Base-by-base conservation (phyloP, 1,284 basidiomycete genomes). In the Ustilago esculenta region DNA sequence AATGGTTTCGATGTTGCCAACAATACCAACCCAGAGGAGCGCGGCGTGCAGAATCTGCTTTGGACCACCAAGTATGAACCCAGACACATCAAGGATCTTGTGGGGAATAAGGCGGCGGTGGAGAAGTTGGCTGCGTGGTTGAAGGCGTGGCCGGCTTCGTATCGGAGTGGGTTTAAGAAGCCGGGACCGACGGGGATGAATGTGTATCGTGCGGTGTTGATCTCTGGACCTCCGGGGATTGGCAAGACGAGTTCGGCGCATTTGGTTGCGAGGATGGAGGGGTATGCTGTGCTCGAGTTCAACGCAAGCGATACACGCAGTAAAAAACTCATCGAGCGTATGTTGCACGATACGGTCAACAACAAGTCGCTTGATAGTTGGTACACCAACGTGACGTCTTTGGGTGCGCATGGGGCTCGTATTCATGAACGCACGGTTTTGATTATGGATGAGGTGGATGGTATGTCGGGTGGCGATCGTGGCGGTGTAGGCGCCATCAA, bases 381-480 rank as follows among this genome's bases (percentile, higher is more conserved):
- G 86, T 88, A 95, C 83, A 84, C 84, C 6, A 51, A 32, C 23
- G 50, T 36, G 3, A 34, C 53, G 17, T 29, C 45, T 15, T 32
- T 48, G 12, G 40, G 44, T 12, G 42, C 41, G 25, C 50, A 33
- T 44, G 37, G 58, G 11, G 63, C 39, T 29, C 68, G 88, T 11
- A 88, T 97, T 61, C 92, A 90, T 0, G 88, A 91, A 70, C 88
- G 87, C 75, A 89, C 91, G 0, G 92, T 93, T 69, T 84, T 98
- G 39, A 98, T 98, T 81, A 97, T 99, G 93, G 96, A 99, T 80
- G 96, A 99, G 82, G 95, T 98, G 0, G 95, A 99, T 75, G 95
- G 96, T 8, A 98, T 98, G 94, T 96, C 93, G 6, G 92, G 92
- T 2, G 95, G 95, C 23, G 96, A 99, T 83, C 87, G 95, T 46